Base-by-base conservation (phyloP, 1,284 basidiomycete genomes). In the Fomitiporia mediterranea region DNA sequence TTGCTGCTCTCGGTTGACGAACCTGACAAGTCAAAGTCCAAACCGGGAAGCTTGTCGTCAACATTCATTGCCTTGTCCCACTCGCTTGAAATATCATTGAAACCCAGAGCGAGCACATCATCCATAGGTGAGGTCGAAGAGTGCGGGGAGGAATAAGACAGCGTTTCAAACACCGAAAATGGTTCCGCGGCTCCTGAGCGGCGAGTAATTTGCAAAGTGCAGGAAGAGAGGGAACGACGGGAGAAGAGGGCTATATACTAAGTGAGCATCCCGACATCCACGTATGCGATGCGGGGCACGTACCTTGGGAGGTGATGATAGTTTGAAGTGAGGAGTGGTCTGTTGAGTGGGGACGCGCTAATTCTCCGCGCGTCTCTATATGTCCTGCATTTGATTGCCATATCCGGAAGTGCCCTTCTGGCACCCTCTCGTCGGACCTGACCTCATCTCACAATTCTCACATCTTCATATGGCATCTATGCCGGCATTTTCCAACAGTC, bases 31-130 rank as follows among this genome's bases (percentile, higher is more conserved):
- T 37, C 48, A 7, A 50, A n/a, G 4, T 50, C 47, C 15, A 49
- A 7, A 34, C 28, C 30, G 11, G 28, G 7, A 9, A 34, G 7
- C 28, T 19, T 21, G 2, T 53, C 52, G 21, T 30, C 52, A 4
- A 53, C 19, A 15, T 23, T 9, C 23, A 35, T 46, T 7, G 52
- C 52, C 17, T 34, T 44, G 6, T 53, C 52, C 52, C 52, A 53
- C 2, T 53, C 52, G n/a, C 15, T n/a, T 19, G 52, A 27, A 32
- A 53, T 44, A 23, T 50, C 48, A 13, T 17, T 50, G 19, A 50
- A 23, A 34, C 32, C 42, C n/a, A 32, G 21, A 46, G 15, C 52
- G 13, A 42, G 1, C 34, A 53, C 42, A 34, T 32, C 32, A 21
- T 46, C 42, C 52, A 53, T 53, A 19, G n/a, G 39, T 35, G 13